Base-by-base conservation (phyloP, 768 basidiomycete genomes). In the Pleurotus cornucopiae region DNA sequence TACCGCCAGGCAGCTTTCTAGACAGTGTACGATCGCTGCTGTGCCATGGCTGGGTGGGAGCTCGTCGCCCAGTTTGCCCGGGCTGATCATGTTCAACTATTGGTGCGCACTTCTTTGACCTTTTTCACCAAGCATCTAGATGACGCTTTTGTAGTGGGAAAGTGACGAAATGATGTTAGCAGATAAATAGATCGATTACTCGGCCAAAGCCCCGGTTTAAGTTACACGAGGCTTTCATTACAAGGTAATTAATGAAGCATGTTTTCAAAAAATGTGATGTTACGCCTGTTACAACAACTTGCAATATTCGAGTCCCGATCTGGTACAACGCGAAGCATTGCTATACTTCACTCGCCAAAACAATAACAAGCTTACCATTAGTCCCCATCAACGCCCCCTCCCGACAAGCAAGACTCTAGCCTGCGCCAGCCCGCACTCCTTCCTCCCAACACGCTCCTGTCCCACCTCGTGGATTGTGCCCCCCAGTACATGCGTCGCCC, bases 401-500 rank as follows among this genome's bases (percentile, higher is more conserved):
- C 55, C 44, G 26, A 38, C 44, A 25, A 25, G 23, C 46, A 38
- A 25, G 45, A 59, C 63, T 49, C 62, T 62, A 63, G 65, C 62
- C 61, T 57, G 63, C 65, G 62, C 62, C 61, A n/a, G 51, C 58
- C 54, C 58, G 58, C 57, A 57, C 59, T 61, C 66, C 72, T 72
- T 67, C 65, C 61, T 61, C 63, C 69, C 66, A 62, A 60, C 54
- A 68, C 71, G 70, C 69, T 34, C 30, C 30, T 34, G 30, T 34
- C 30, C 30, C 69, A 72, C 65, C 46, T 49, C 56, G 57, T 53
- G 55, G 49, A 41, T 16, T 38, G 45, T 81, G 79, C 66, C 63
- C 65, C 66, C 66, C 23, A 34, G 23, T 78, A 75, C 79, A 80
- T 78, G 79, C 73, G 67, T 69, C 70, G 69, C 72, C 73, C 73